Conservation (phyloP, 1,284 basidiomycete genomes). For the Irpex sp. region DNA sequence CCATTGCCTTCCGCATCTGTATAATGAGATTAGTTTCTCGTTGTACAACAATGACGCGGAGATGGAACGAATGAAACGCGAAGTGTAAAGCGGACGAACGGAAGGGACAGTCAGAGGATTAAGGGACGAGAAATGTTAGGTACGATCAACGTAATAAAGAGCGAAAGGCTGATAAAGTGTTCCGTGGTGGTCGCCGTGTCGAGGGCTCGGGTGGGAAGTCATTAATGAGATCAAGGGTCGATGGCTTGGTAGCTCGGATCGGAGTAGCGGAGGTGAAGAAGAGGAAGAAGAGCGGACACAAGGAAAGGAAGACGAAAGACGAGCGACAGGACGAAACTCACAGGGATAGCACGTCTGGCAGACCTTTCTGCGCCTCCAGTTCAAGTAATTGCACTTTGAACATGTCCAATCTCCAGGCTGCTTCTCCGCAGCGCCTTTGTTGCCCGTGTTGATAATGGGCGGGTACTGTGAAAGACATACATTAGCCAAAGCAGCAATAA, state of each 20-base stretch:
- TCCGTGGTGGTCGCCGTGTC: background rate
- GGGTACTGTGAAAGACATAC: slow-evolving; percentile 48
- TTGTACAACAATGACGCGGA: background rate
- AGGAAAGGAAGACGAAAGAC: background rate
- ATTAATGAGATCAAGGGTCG: background rate
- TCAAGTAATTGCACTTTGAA: slow-evolving; percentile 77
- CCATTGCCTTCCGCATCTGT: slow-evolving; percentile 80
- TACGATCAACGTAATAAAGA: background rate
- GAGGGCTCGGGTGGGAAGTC: background rate
- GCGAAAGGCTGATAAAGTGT: background rate
- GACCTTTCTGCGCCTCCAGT: slow-evolving; percentile 83
- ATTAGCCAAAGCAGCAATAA: background rate
- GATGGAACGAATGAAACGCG: background rate
- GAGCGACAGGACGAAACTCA: slow-evolving; percentile 31
- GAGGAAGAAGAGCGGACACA: background rate
- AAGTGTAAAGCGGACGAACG: background rate
- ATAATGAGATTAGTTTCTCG: background rate
- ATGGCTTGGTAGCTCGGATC: background rate
- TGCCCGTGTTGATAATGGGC: slow-evolving; percentile 86
- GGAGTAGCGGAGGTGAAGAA: background rate
- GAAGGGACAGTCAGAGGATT: background rate
- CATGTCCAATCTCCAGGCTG: slow-evolving; percentile 94
- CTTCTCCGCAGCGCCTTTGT: slow-evolving; percentile 79
- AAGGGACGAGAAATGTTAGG: background rate
- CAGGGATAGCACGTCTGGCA: slow-evolving; percentile 87